phyloP scores from a whole-genome alignment of 805 yeast genomes.

The Ogataea populi-albae region DNA sequence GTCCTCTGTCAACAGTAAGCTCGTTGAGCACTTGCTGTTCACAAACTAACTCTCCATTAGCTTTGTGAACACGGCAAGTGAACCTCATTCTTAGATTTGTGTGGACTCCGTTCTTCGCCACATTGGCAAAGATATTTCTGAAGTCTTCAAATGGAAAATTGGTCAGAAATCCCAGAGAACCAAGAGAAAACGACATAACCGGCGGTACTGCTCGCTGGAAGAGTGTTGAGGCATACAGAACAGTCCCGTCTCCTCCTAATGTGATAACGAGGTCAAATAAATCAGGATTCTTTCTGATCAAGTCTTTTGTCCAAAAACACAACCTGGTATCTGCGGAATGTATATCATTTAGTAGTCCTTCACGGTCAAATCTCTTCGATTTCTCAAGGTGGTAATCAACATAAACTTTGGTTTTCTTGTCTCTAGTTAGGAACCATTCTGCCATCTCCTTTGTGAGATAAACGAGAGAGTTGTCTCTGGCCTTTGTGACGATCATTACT shows the following conservation, averaged over 20 bases:
- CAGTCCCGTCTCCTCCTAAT: conserved; percentile 97
- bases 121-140: conserved; percentile 51
- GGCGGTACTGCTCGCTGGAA: conserved; percentile 91
- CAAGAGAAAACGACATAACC: conserved; percentile 81
- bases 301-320: conserved; percentile 66
- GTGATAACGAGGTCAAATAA: conserved; percentile 77
- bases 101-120: conserved; percentile 67
- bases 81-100: conserved; percentile 84
- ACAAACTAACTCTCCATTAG: conserved; percentile 51
- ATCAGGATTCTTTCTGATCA: conserved; percentile 45
- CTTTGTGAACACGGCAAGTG: conserved; percentile 67
- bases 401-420: conserved; percentile 42
- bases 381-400: conserved; percentile 68
- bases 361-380: conserved; percentile 62
- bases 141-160: conserved; percentile 78
- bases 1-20: conserved; percentile 89
- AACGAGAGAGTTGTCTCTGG: conserved; percentile 75
- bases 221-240: conserved; percentile 78
- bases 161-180: conserved; percentile 90
- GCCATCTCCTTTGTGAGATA: conserved; percentile 75
- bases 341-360: conserved; percentile 46
- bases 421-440: conserved; percentile 60
- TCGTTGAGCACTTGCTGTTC: conserved; percentile 85
- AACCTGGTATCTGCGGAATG: conserved; percentile 46
- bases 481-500: conserved; percentile 84